Conservation (phyloP, 2,329 filamentous ascomycete species). For the Dichotomopilus funicola region DNA sequence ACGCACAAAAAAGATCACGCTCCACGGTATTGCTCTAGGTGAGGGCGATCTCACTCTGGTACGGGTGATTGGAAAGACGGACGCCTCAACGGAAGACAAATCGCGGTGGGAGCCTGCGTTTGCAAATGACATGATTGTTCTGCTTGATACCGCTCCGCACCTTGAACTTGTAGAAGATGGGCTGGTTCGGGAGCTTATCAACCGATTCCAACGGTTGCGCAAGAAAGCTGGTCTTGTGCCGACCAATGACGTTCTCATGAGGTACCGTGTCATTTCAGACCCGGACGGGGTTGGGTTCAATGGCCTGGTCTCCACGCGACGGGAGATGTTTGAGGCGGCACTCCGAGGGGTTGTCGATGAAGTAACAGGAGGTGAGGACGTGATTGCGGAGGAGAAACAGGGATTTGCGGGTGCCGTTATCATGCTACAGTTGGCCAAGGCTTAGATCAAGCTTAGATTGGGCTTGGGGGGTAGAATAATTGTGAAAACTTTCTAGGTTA, state of each 20-base stretch:
- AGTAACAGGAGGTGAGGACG: conserved; percentile 50
- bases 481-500: no score
- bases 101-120: conserved; percentile 81
- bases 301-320: conserved; percentile 62
- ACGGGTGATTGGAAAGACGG: conserved; percentile 68
- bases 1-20: conserved; percentile 63
- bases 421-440: conserved; percentile 61
- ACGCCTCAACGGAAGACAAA: conserved; percentile 63
- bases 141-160: conserved; percentile 70
- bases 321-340: conserved; percentile 65
- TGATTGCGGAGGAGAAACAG: conserved; percentile 62
- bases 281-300: conserved; percentile 69
- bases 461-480: background rate
- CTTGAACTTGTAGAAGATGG: conserved; percentile 84
- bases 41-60: conserved; percentile 79
- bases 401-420: conserved; percentile 72
- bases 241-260: conserved; percentile 94
- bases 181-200: conserved; percentile 84
- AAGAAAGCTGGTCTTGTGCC: conserved; percentile 89
- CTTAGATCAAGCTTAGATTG: conserved; percentile 40
- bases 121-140: conserved; percentile 82
- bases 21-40: conserved; percentile 79
- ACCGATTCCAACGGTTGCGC: conserved; percentile 82
- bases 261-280: conserved; percentile 75
- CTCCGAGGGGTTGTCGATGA: conserved; percentile 67